Evolutionary conservation across 495 filamentous ascomycete genomes (phyloP).

Genomic region (Penicillium alfredii): DNA sequence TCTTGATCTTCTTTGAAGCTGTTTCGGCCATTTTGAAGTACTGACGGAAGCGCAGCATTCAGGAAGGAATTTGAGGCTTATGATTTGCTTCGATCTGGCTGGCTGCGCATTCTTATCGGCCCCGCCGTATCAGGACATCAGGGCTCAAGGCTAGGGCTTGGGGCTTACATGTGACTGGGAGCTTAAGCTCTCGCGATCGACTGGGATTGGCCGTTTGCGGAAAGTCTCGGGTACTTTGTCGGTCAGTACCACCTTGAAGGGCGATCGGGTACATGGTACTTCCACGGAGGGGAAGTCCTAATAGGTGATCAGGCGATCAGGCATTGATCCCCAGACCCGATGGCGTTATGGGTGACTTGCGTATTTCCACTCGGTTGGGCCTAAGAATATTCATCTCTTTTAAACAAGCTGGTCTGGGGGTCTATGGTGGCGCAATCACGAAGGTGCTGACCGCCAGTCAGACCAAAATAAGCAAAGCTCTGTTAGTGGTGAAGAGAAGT

Average conservation of each 20-base stretch:
- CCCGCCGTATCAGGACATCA: constrained; percentile 18
- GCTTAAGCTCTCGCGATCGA: background rate
- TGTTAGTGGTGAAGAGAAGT: too few species aligned
- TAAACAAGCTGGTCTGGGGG: too few species aligned
- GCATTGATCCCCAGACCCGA: too few species aligned
- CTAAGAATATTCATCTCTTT: too few species aligned
- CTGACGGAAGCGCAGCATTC: constrained; percentile 27
- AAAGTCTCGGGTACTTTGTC: constrained; percentile 9
- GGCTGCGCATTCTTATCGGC: constrained; percentile 17
- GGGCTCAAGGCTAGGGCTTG: constrained; percentile 14
- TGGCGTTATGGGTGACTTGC: constrained; percentile 2
- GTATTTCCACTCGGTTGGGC: constrained; percentile 1
- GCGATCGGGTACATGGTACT: too few species aligned
- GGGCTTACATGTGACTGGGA: constrained; percentile 1
- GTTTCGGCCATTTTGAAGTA: constrained; percentile 56
- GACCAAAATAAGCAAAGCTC: too few species aligned
- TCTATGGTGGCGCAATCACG: too few species aligned
- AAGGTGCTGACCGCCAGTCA: too few species aligned
- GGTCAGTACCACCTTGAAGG: constrained; percentile 9
- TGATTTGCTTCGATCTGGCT: constrained; percentile 17
- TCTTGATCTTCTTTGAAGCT: constrained; percentile 67
- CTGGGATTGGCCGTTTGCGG: constrained; percentile 2
- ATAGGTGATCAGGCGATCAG: too few species aligned
- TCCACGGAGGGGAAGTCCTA: too few species aligned
- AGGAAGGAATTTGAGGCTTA: constrained; percentile 8